Conservation (phyloP, 2,329 filamentous ascomycete species). For the Beauveria australis region DNA sequence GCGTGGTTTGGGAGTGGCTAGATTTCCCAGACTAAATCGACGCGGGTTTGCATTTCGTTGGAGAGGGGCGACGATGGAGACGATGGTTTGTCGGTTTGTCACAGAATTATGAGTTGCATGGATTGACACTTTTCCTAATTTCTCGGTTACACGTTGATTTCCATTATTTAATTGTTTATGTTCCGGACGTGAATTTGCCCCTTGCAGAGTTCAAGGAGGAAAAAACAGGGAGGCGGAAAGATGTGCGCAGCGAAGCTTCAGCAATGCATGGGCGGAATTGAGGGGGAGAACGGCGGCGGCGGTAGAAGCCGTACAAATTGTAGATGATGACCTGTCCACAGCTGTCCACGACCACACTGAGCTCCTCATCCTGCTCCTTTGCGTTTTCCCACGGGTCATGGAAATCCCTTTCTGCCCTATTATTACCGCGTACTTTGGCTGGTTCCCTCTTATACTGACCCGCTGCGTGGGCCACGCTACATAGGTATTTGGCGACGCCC, state of each 20-base stretch:
- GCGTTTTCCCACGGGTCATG: too few relatives aligned
- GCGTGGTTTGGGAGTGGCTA: not conserved
- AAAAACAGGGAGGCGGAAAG: not conserved
- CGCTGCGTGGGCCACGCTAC: not conserved
- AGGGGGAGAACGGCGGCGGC: not conserved
- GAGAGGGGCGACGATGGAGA: not conserved
- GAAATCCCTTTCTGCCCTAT: too few relatives aligned
- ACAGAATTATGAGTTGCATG: not conserved
- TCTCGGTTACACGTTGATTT: not conserved
- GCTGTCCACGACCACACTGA: not conserved
- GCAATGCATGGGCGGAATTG: not conserved
- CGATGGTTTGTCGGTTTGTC: not conserved
- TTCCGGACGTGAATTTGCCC: too few relatives aligned
- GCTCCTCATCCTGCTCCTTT: not conserved
- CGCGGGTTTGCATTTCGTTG: constrained; percentile 4
- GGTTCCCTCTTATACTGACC: not conserved
- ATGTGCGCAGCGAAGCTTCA: not conserved
- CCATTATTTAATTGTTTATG: too few relatives aligned
- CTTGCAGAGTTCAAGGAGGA: not conserved
- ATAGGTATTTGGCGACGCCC: not conserved
- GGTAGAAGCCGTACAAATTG: not conserved
- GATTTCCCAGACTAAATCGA: not conserved
- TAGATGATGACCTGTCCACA: constrained; percentile 2
- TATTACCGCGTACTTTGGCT: not conserved
- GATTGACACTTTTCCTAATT: not conserved